Base-by-base conservation (phyloP, 1,284 basidiomycete genomes). In the Spongispora temasekensis region DNA sequence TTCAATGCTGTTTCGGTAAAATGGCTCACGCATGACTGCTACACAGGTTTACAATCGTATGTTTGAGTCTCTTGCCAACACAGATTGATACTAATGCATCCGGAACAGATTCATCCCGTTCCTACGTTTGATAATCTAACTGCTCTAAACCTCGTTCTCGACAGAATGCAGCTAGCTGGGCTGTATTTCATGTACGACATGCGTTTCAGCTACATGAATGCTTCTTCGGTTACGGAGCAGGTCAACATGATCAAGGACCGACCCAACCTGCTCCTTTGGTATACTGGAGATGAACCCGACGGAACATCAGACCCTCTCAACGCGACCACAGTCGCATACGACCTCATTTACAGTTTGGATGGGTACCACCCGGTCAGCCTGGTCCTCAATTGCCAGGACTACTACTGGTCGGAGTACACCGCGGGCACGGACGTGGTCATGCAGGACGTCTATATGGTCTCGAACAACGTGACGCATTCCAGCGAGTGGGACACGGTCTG, bases 131-230 rank as follows among this genome's bases (percentile, higher is more conserved):
- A 79, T 19, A 86, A 90, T 65, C 59, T 83, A 48, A 86, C 85
- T 0, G 79, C 79, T 0, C 74, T 91, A 0, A 78, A 83, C 31
- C 64, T 79, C 50, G 83, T 90, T 25, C 67, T 91, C 9, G 85
- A 90, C 67, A 78, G 81, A 50, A 90, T 92, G 87, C 83, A 90
- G 70, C 79, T 87, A 64, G 81, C 85, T 1, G 89, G 88, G 0
- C 67, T 93, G 12, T 91, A 88, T 68, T 77, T 90, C 53, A 89
- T 91, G 83, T 91, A 91, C 62, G 88, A 91, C 68, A 91, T 91
- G 88, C 80, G 88, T 62, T 77, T 65, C 64, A 82, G 82, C 9
- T 91, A 90, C 72, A 83, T 79, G 81, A 86, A 91, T 69, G 64
- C 74, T n/a, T 81, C 83, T 3, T 78, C 82, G 2, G 85, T 92